Evolutionary conservation across 31 red algal genomes (phyloP).

Genomic region (Porphyra umbilicalis): DNA sequence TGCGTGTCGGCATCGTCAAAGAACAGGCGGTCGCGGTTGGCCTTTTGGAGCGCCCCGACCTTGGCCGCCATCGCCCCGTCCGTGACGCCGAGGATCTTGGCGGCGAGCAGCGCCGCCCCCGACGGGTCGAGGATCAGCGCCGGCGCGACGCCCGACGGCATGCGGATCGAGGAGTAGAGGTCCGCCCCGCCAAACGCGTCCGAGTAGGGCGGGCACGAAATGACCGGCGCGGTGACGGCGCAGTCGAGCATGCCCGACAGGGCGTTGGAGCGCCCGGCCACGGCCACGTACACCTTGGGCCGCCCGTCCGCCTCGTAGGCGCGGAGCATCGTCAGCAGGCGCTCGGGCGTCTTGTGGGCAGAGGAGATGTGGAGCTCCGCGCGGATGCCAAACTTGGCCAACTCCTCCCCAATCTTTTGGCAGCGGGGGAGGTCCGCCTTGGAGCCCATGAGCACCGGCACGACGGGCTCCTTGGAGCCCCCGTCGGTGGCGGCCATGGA

Average conservation of each 20-base stretch:
- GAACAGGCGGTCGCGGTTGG: constrained; percentile 86
- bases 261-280: constrained; percentile 95
- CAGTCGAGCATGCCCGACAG: constrained; percentile 95
- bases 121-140: constrained; percentile 76
- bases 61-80: constrained; percentile 34
- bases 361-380: constrained; percentile 90
- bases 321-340: constrained; percentile 61
- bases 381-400: constrained; percentile 62
- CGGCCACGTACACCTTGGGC: constrained; percentile 90
- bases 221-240: constrained; percentile 88
- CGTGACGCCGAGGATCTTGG: constrained; percentile 80
- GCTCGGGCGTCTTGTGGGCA: constrained; percentile 90
- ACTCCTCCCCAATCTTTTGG: constrained; percentile 75
- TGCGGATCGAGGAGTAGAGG: constrained; percentile 88
- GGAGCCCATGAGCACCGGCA: constrained; percentile 98
- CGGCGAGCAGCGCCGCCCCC: constrained; percentile 79
- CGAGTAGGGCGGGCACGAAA: constrained; percentile 95
- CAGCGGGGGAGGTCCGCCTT: constrained; percentile 76
- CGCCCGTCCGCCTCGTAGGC: constrained; percentile 68
- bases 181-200: constrained; percentile 94
- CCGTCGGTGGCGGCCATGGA: not conserved
- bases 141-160: constrained; percentile 92
- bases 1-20: constrained; percentile 80
- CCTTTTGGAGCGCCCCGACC: constrained; percentile 66
- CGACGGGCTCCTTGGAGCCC: constrained; percentile 34